These are phyloP conservation scores for Backusella mclennaniae DNA, from an alignment of 192 early-diverging fungal genomes.

Conservation along the genomic window DNA sequence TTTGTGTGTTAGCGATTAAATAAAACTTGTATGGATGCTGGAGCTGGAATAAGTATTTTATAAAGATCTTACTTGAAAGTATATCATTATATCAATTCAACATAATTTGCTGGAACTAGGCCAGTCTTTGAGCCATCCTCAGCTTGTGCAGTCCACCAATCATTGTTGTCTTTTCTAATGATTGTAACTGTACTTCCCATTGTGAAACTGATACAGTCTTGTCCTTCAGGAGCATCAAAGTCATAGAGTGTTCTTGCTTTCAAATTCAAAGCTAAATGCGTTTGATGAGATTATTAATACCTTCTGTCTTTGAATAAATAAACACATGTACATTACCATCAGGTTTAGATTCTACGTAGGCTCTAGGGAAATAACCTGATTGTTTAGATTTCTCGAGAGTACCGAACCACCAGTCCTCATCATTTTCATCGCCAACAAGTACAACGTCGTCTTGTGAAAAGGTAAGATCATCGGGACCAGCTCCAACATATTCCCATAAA, in stretches of 20 bases:
- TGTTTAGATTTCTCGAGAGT: slow-evolving; percentile 27
- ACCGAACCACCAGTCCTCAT: slow-evolving; percentile 52
- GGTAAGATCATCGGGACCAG: slow-evolving; percentile 38
- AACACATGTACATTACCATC: slow-evolving; percentile 9
- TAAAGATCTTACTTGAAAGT: not conserved
- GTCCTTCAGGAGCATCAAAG: slow-evolving; percentile 37
- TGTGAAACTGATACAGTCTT: slow-evolving; percentile 62
- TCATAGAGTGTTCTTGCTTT: slow-evolving; percentile 32
- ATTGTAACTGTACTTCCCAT: slow-evolving; percentile 62
- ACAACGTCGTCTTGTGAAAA: slow-evolving; percentile 43
- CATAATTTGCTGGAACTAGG: slow-evolving; percentile 48
- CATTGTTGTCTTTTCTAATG: slow-evolving; percentile 45
- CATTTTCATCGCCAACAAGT: slow-evolving; percentile 27
- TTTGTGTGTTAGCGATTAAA: not conserved
- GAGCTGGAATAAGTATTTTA: not conserved
- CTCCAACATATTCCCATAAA: slow-evolving; percentile 43
- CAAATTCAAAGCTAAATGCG: not conserved
- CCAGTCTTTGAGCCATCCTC: slow-evolving; percentile 34
- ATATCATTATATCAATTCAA: slow-evolving; percentile 37
- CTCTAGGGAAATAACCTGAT: slow-evolving; percentile 51
- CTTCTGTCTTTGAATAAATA: not conserved
- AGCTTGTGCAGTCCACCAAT: slow-evolving; percentile 48
- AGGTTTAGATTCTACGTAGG: slow-evolving; percentile 42
- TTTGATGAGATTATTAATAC: not conserved
- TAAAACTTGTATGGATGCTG: not conserved